phyloP scores from a whole-genome alignment of 2,329 filamentous ascomycete genomes.

The Colletotrichum sp. region DNA sequence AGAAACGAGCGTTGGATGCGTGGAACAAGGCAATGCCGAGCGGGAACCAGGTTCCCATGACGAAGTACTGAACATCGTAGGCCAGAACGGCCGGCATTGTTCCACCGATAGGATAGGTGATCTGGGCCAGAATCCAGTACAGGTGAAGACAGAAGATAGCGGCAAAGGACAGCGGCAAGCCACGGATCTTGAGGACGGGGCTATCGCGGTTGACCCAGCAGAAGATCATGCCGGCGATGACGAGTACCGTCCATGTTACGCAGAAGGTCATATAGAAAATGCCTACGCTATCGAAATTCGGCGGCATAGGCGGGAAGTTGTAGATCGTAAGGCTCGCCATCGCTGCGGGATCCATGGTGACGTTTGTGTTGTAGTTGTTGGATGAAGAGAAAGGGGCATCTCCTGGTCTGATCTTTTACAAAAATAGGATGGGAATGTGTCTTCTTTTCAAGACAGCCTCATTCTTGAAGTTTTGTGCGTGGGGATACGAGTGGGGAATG shows the following conservation, averaged over 20 bases:
- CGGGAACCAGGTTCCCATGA: constrained; percentile 64
- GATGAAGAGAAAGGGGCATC: neutral
- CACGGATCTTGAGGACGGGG: constrained; percentile 44
- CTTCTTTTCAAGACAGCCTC: neutral
- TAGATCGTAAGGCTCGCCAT: constrained; percentile 29
- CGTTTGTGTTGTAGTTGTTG: neutral
- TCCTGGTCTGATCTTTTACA: neutral
- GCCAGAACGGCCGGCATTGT: constrained; percentile 43
- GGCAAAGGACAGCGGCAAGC: constrained; percentile 43
- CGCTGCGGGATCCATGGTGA: neutral
- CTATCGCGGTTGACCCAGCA: constrained; percentile 35
- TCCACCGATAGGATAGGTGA: constrained; percentile 46
- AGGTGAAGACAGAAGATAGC: constrained; percentile 41
- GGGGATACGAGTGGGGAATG: neutral
- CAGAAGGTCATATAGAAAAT: constrained; percentile 33
- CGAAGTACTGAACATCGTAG: constrained; percentile 60
- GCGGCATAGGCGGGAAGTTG: constrained; percentile 28
- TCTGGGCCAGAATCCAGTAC: constrained; percentile 45
- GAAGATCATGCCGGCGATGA: constrained; percentile 39
- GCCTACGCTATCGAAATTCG: constrained; percentile 31
- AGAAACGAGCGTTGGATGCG: constrained; percentile 57
- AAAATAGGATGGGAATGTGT: neutral
- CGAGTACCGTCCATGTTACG: constrained; percentile 29
- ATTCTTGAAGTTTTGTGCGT: neutral
- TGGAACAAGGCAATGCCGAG: constrained; percentile 64